phyloP scores from a whole-genome alignment of 371 early-diverging fungal genomes.

The Circinella minor region DNA sequence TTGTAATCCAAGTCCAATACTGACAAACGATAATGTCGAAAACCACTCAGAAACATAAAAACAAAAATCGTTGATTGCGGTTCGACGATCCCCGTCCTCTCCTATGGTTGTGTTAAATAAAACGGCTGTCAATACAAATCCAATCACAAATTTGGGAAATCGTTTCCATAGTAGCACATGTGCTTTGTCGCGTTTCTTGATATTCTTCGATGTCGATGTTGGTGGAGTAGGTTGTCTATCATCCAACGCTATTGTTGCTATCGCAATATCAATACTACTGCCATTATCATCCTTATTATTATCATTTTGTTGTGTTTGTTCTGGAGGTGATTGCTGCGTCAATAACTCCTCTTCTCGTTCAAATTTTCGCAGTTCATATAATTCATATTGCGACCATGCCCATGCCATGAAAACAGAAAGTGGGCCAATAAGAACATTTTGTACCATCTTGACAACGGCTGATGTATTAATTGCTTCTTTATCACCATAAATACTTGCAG shows the following conservation, averaged over 20 bases:
- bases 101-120: slow-evolving; percentile 62
- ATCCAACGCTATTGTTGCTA: slow-evolving; percentile 7
- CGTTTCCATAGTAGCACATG: slow-evolving; percentile 57
- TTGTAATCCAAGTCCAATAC: slow-evolving; percentile 62
- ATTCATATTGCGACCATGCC: slow-evolving; percentile 60
- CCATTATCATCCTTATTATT: slow-evolving; percentile 11
- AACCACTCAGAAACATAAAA: slow-evolving; percentile 70
- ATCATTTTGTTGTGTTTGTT: background rate
- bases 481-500: slow-evolving; percentile 64
- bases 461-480: slow-evolving; percentile 59
- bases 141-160: slow-evolving; percentile 69
- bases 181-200: slow-evolving; percentile 27
- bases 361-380: slow-evolving; percentile 34
- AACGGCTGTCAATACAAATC: slow-evolving; percentile 62
- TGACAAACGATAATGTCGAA: slow-evolving; percentile 66
- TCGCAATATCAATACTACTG: slow-evolving; percentile 15
- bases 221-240: background rate
- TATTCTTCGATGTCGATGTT: background rate
- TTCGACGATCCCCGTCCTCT: slow-evolving; percentile 24
- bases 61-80: slow-evolving; percentile 54
- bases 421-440: slow-evolving; percentile 67
- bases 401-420: slow-evolving; percentile 62
- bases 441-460: slow-evolving; percentile 70
- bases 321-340: background rate
- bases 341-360: slow-evolving; percentile 30